A percentile compares a stretch with the other conserved stretches of the same genome.
These are phyloP conservation scores for Arctium minus DNA, from an alignment of 129 eudicot genomes.

Conservation along the genomic window DNA sequence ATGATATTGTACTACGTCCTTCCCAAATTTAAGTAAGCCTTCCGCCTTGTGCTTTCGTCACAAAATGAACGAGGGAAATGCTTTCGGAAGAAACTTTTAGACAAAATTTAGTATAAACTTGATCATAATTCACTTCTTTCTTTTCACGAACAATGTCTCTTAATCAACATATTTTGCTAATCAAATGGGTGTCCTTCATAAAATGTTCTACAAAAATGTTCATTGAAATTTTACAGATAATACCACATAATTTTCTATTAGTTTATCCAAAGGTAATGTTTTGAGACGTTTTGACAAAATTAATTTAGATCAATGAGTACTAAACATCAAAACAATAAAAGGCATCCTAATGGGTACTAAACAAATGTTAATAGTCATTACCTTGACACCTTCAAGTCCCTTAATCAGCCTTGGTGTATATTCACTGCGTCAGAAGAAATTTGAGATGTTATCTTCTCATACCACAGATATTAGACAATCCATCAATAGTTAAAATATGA, in stretches of 20 bases:
- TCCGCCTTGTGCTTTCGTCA: background rate
- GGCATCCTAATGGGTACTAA: background rate
- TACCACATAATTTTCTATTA: background rate
- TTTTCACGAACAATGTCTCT: background rate
- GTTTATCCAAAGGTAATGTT: background rate
- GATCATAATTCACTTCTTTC: background rate
- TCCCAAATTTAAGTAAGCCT: background rate
- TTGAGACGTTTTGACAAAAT: constrained; percentile 1
- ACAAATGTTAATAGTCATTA: constrained; percentile 12
- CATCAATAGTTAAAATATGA: background rate
- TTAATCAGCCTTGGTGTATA: constrained; percentile 89
- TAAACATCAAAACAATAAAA: background rate
- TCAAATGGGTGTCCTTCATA: background rate
- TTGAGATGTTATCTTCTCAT: background rate
- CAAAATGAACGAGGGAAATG: constrained; percentile 3
- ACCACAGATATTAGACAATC: background rate
- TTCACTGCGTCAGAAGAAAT: constrained; percentile 55
- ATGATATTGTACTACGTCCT: background rate
- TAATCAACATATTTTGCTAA: background rate
- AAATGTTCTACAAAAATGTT: background rate
- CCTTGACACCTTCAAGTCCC: constrained; percentile 87
- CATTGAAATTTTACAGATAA: background rate
- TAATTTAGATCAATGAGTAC: background rate
- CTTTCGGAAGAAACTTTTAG: background rate
- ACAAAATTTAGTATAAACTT: background rate